Percentiles rank a stretch among this genome's conserved stretches.
These are phyloP conservation scores for Podaxis sp. DNA, from an alignment of 768 basidiomycete species.

Conservation along the genomic window DNA sequence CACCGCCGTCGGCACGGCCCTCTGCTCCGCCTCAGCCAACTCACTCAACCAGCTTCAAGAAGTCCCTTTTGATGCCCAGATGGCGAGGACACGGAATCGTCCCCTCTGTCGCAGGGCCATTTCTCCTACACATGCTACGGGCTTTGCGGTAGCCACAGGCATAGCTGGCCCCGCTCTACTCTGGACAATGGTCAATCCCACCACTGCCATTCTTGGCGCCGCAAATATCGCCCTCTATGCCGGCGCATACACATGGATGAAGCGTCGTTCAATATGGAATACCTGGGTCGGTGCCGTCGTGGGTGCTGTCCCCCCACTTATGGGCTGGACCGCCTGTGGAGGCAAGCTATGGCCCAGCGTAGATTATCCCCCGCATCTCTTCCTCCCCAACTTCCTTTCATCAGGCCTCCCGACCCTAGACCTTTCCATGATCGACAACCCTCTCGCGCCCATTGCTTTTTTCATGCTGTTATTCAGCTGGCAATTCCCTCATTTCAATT, in stretches of 20 bases:
- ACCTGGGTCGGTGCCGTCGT: constrained; percentile 96
- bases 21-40: constrained; percentile 93
- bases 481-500: constrained; percentile 99
- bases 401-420: constrained; percentile 34
- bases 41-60: constrained; percentile 94
- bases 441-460: constrained; percentile 76
- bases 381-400: constrained; percentile 60
- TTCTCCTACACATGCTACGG: constrained; percentile 77
- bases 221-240: constrained; percentile 89
- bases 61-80: constrained; percentile 94
- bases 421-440: constrained; percentile 65
- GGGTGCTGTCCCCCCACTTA: constrained; percentile 89
- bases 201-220: constrained; percentile 79
- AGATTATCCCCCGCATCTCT: constrained; percentile 54
- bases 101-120: constrained; percentile 87
- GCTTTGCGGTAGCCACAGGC: constrained; percentile 77
- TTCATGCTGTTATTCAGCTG: constrained; percentile 89
- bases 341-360: constrained; percentile 69
- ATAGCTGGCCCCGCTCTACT: constrained; percentile 75
- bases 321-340: constrained; percentile 98
- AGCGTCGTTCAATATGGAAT: constrained; percentile 77
- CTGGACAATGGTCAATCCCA: constrained; percentile 80
- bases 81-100: constrained; percentile 84
- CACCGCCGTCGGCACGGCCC: constrained; percentile 83
- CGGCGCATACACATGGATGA: constrained; percentile 89